Conservation (phyloP, 352 stramenopile species). For the Plasmopara viticola region DNA sequence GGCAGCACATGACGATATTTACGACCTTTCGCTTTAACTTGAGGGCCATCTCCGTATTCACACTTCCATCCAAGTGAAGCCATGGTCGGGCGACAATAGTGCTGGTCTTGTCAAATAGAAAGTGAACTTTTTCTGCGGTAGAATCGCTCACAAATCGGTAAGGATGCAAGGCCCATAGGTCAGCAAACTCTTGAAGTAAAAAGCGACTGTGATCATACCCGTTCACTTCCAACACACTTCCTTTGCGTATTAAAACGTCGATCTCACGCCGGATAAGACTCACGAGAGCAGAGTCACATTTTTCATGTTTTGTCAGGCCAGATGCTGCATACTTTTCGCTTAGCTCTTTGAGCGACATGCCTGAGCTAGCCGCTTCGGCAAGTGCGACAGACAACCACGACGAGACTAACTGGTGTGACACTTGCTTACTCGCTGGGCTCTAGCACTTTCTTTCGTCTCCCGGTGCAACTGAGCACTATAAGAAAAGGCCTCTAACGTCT, state of each 20-base stretch:
- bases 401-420: conserved; percentile 3
- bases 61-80: conserved; percentile 64
- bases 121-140: conserved; percentile 53
- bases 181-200: conserved; percentile 35
- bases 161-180: conserved; percentile 56
- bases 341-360: conserved; percentile 24
- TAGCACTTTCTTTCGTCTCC: conserved; percentile 1
- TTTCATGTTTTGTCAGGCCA: conserved; percentile 7
- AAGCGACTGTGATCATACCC: conserved; percentile 48
- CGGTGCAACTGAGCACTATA: conserved; percentile 5
- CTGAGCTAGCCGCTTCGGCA: conserved; percentile 14
- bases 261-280: conserved; percentile 30
- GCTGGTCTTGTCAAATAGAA: conserved; percentile 60
- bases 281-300: neutral
- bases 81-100: conserved; percentile 57
- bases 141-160: conserved; percentile 45
- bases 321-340: conserved; percentile 11
- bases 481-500: conserved; percentile 42
- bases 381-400: conserved; percentile 21
- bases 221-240: conserved; percentile 55
- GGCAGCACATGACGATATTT: conserved; percentile 72
- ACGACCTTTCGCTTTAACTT: conserved; percentile 71
- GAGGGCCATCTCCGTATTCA: conserved; percentile 48
- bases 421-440: conserved; percentile 5
- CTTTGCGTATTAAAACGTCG: conserved; percentile 30